Conservation (phyloP, 1,139 yeast genomes). For the Geotrichum carabidarum region DNA sequence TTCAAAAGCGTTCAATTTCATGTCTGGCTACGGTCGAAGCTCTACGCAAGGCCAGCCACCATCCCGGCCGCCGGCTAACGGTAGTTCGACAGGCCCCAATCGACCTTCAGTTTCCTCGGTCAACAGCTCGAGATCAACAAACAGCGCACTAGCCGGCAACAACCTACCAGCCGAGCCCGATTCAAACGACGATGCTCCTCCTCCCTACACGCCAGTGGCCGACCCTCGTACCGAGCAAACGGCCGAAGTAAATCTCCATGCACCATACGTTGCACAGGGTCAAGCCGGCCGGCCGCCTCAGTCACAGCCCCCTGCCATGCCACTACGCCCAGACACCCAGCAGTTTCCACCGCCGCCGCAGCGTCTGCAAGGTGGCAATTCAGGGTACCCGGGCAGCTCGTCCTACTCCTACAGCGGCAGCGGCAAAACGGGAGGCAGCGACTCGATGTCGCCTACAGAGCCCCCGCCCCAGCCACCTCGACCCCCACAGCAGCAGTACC, state of each 20-base stretch:
- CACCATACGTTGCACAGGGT: conserved; percentile 16
- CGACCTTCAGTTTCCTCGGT: too few species aligned
- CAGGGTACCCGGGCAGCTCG: conserved; percentile 67
- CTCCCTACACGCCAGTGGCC: conserved; percentile 29
- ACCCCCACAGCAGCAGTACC: conserved; percentile 19
- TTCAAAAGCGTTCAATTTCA: too few species aligned
- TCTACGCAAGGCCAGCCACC: too few species aligned
- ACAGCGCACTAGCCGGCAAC: too few species aligned
- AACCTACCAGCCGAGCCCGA: too few species aligned
- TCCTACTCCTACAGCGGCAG: neutral
- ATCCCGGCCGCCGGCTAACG: too few species aligned
- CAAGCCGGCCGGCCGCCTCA: conserved; percentile 5
- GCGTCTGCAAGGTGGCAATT: conserved; percentile 23
- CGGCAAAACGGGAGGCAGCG: neutral
- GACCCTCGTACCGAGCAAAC: conserved; percentile 20
- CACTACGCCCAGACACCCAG: conserved; percentile 15
- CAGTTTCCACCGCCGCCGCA: conserved; percentile 16
- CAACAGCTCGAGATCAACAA: too few species aligned
- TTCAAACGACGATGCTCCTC: conserved; percentile 25
- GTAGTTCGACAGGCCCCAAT: too few species aligned
- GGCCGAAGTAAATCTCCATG: conserved; percentile 6
- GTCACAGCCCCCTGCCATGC: conserved; percentile 10
- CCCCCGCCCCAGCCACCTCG: conserved; percentile 15
- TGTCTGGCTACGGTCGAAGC: too few species aligned
- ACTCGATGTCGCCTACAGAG: too few species aligned